Evolutionary conservation across 2,329 filamentous ascomycete species (phyloP).

Genomic region (Fusarium agapanthi): DNA sequence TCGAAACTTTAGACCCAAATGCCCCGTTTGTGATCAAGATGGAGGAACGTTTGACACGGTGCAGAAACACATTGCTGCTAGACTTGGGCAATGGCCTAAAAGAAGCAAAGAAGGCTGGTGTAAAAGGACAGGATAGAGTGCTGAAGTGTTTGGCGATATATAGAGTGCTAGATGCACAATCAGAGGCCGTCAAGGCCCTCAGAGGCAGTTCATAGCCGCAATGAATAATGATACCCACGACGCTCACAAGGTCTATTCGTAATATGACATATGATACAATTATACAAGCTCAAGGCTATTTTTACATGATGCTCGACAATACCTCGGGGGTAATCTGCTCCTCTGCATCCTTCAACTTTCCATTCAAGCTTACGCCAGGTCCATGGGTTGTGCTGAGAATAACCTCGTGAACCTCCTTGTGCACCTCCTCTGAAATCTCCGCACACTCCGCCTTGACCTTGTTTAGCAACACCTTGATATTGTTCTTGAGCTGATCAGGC

Average conservation of each 20-base stretch:
- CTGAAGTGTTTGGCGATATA: slow-evolving; percentile 64
- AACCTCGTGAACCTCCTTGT: slow-evolving; percentile 63
- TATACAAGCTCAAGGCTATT: slow-evolving; percentile 38
- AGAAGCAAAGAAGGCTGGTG: slow-evolving; percentile 55
- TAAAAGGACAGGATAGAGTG: slow-evolving; percentile 54
- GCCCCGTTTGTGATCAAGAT: slow-evolving; percentile 60
- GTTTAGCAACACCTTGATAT: slow-evolving; percentile 80
- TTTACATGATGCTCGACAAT: slow-evolving; percentile 64
- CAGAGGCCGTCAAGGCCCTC: slow-evolving; percentile 61
- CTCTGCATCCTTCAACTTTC: slow-evolving; percentile 73
- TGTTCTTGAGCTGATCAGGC: slow-evolving; percentile 84
- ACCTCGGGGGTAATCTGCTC: slow-evolving; percentile 63
- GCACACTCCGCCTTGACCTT: slow-evolving; percentile 81
- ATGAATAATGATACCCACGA: slow-evolving; percentile 45
- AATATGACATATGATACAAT: slow-evolving; percentile 53
- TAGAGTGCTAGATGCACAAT: slow-evolving; percentile 59
- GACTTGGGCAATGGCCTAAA: slow-evolving; percentile 62
- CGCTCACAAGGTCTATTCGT: slow-evolving; percentile 32
- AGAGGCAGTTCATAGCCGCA: slow-evolving; percentile 47
- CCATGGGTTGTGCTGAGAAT: slow-evolving; percentile 88
- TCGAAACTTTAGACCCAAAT: slow-evolving; percentile 56
- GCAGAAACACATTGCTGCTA: slow-evolving; percentile 65
- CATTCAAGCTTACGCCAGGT: slow-evolving; percentile 87
- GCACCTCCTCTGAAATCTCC: slow-evolving; percentile 67
- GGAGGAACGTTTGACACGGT: slow-evolving; percentile 61